Base-by-base conservation (phyloP, 1,284 basidiomycete species). In the Moniliella sp. region DNA sequence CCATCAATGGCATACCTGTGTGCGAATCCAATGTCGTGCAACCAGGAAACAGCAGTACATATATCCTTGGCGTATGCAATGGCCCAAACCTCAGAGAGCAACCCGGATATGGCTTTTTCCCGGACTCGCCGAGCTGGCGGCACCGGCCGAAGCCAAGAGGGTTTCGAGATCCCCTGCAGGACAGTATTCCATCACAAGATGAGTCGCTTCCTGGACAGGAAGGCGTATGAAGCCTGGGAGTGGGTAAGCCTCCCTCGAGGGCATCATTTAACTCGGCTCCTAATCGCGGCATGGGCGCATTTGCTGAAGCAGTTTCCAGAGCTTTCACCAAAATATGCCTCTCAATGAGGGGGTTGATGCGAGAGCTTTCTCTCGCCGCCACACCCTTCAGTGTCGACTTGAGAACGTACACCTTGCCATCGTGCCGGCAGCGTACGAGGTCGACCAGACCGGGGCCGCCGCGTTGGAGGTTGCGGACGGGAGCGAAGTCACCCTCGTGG, bases 161-260 rank as follows among this genome's bases (percentile, higher is more conserved):
- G 50, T 37, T 35, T 56, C 45, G 11, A 59, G 46, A 33, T 59
- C 56, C 16, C 56, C 56, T 13, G 50, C 50, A 5, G 56, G 45
- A 5, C 52, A 42, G 32, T 57, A 57, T 32, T 59, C 50, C 46
- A 59, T 49, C n/a, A 57, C 41, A 12, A 59, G 34, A 23, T 57
- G n/a, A n/a, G n/a, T n/a, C n/a, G n/a, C n/a, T n/a, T n/a, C n/a
- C n/a, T n/a, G n/a, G n/a, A n/a, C n/a, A n/a, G 53, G n/a, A n/a
- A 42, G n/a, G 46, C 48, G 25, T 42, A 43, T 8, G 41, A 41
- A 3, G 48, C 49, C 28, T 56, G 52, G 27, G 55, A 59, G 2
- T 51, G 40, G 5, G 56, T 54, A 4, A 47, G 38, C 13, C 55
- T 40, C 31, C 44, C 31, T 7, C 54, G 56, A 10, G 51, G 47